These are phyloP conservation scores for Cyberlindnera japonica DNA, from an alignment of 805 yeast species.

Conservation along the genomic window DNA sequence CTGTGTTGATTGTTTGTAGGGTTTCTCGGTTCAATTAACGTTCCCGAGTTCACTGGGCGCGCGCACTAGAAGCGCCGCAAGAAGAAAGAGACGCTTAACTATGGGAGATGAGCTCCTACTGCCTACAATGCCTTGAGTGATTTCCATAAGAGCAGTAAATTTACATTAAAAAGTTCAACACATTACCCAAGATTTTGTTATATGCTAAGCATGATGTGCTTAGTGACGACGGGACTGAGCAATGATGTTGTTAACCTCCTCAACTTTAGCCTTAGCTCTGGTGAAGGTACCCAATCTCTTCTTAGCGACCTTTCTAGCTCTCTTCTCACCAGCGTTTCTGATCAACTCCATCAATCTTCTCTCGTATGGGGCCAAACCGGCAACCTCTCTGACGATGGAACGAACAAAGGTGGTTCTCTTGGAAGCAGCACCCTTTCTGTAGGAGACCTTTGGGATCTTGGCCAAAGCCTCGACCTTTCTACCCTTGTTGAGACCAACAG, in stretches of 20 bases:
- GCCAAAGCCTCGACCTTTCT: constrained; percentile 88
- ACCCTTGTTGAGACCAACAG: constrained; percentile 99
- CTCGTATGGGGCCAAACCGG: constrained; percentile 99
- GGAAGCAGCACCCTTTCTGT: constrained; percentile 95
- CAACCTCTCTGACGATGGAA: constrained; percentile 91
- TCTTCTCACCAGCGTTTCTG: constrained; percentile 99
- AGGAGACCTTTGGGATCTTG: constrained; percentile 83
- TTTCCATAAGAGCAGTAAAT: constrained; percentile 19
- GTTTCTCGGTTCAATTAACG: too few species aligned
- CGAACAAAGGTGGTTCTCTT: constrained; percentile 97
- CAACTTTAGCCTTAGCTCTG: constrained; percentile 99
- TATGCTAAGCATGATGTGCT: constrained; percentile 18
- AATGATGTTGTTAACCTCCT: constrained; percentile 94
- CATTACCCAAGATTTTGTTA: constrained; percentile 7
- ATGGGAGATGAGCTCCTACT: too few species aligned
- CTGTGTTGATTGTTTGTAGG: not conserved
- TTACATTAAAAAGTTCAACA: constrained; percentile 22
- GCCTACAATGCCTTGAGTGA: not conserved
- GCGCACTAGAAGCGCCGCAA: too few species aligned
- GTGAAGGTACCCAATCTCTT: constrained; percentile 99
- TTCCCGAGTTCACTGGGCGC: too few species aligned
- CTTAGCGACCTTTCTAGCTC: constrained; percentile 99
- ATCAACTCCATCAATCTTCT: constrained; percentile 98
- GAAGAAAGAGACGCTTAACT: too few species aligned
- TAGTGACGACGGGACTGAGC: constrained; percentile 96